Conservation (phyloP, 371 early-diverging fungal genomes). For the Mucor velutinosus region DNA sequence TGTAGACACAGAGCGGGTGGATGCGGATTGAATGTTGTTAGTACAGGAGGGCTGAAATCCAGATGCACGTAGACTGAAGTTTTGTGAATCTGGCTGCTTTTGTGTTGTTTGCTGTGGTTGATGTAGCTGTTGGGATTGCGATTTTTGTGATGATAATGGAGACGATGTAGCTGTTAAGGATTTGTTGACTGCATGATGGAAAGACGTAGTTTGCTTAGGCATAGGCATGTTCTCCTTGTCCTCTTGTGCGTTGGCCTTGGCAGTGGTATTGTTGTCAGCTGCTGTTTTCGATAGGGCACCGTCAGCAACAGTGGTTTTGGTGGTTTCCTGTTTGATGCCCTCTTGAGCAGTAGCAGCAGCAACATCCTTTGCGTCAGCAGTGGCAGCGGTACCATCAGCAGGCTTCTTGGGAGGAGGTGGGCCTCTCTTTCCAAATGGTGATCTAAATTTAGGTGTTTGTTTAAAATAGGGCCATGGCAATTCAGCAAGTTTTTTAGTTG, state of each 20-base stretch:
- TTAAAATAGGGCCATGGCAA: constrained; percentile 42
- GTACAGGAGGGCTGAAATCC: constrained; percentile 24
- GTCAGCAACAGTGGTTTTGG: background rate
- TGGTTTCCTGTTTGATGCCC: background rate
- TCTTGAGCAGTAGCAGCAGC: background rate
- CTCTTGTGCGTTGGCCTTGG: background rate
- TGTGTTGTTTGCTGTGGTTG: constrained; percentile 1
- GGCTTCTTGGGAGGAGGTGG: background rate
- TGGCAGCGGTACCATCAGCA: background rate
- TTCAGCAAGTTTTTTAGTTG: constrained; percentile 7
- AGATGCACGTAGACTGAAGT: constrained; percentile 16
- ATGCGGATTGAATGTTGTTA: constrained; percentile 11
- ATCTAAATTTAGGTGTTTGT: constrained; percentile 19
- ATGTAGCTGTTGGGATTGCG: background rate
- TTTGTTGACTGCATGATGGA: background rate
- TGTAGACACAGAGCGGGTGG: constrained; percentile 15
- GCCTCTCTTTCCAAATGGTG: constrained; percentile 27
- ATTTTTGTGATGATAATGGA: constrained; percentile 1
- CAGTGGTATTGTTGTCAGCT: background rate
- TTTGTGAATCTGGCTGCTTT: constrained; percentile 13
- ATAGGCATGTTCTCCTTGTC: background rate
- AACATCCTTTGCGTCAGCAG: background rate
- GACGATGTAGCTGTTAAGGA: background rate
- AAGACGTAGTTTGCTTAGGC: background rate
- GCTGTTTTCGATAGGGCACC: background rate